Evolutionary conservation across 495 filamentous ascomycete species (phyloP), one percentile per base, ranked within the genome.

Genomic region (Penicillium canescens): DNA sequence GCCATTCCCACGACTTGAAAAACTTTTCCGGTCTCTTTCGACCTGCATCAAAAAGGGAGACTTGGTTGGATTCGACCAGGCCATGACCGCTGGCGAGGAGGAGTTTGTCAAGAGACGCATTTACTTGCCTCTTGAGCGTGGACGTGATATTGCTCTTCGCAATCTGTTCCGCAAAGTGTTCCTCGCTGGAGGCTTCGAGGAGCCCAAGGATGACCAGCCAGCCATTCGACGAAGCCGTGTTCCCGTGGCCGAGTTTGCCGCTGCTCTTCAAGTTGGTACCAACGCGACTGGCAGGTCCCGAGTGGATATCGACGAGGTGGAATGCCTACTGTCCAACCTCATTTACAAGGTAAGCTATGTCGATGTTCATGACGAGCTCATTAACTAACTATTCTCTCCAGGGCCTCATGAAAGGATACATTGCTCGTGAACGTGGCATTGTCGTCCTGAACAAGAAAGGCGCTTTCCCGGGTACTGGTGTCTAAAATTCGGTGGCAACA

Each of bases 401-500:
- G 91, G 87, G 88, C 49, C 78, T 94, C 12, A 96, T 98, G 87
- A 98, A 97, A 74, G 94, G 94, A 47, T 98, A 98, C 73, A 98
- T 98, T 55, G 84, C 91, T 26, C 90, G 92, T 52, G 92, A 96
- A 46, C 84, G 86, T 42, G 89, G 89, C 50, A 90, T 87, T 46
- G 86, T 98, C 16, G 94, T 98, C 28, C 74, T 98, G 51, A 96
- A 89, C 69, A 96, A 96, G 68, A 84, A 75, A 20, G 90, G 90
- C 39, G 92, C 93, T 4, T 98, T 98, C 66, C 94, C 94, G 1
- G 94, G 93, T n/a, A 98, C 94, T 6, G 89, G 89, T 11, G 86
- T 98, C 44, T 96, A 83, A 59, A 40, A 11, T 39, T 21, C 18
- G 18, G 18, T 18, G 21, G 42, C 49, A n/a, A 49, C 7, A 31